Evolutionary conservation across 176 grass and related monocot genomes (phyloP).

Genomic region (Ensete glaucum): DNA sequence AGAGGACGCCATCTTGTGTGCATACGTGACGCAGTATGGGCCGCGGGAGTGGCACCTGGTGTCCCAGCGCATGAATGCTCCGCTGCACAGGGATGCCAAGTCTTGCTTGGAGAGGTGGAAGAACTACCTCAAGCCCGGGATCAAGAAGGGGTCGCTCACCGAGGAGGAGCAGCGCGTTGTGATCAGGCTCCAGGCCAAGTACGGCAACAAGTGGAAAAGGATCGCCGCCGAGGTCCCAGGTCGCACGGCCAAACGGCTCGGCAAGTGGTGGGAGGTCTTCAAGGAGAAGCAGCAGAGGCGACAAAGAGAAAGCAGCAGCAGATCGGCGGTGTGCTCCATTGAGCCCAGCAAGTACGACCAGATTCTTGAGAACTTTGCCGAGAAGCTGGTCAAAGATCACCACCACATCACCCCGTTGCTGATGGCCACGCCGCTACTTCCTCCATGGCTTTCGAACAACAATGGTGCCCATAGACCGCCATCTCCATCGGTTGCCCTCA

Average conservation of each 20-base stretch:
- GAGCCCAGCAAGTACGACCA: constrained; percentile 67
- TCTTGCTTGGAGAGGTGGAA: constrained; percentile 97
- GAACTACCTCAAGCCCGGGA: constrained; percentile 87
- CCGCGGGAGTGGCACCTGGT: constrained; percentile 90
- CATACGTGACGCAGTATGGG: constrained; percentile 85
- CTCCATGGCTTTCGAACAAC: constrained; percentile 60
- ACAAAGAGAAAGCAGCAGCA: constrained; percentile 37
- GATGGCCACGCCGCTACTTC: constrained; percentile 69
- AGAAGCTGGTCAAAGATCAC: constrained; percentile 76
- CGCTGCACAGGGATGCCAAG: constrained; percentile 79
- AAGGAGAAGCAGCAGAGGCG: constrained; percentile 89
- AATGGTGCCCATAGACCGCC: constrained; percentile 23
- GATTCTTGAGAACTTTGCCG: constrained; percentile 87
- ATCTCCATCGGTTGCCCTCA: constrained; percentile 39
- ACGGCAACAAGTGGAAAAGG: constrained; percentile 99
- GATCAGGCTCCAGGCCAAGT: constrained; percentile 77
- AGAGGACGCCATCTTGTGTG: constrained; percentile 78
- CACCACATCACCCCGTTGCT: constrained; percentile 27
- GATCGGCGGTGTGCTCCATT: constrained; percentile 33
- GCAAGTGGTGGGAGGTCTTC: constrained; percentile 99
- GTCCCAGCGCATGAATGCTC: constrained; percentile 78
- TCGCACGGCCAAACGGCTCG: constrained; percentile 68
- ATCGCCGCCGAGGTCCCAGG: constrained; percentile 92
- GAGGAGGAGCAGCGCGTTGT: constrained; percentile 92
- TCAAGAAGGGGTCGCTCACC: constrained; percentile 86